These are phyloP conservation scores for Bolboschoenoplectus hybrid DNA, from an alignment of 202 grass and related monocot species.

Conservation along the genomic window DNA sequence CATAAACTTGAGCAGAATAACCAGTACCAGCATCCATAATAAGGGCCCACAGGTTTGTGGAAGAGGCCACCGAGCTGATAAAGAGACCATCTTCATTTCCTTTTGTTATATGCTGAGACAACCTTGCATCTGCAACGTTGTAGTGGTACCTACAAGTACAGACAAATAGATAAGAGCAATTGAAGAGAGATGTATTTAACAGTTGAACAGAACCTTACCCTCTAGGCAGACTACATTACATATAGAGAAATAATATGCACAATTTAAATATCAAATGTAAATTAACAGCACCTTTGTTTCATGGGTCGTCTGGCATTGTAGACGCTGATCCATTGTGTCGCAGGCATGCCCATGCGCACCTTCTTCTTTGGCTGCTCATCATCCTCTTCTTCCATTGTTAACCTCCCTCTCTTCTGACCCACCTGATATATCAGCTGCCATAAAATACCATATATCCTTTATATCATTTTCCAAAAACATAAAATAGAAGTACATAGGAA, in stretches of 20 bases:
- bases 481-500: constrained; percentile 16
- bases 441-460: neutral
- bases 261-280: constrained; percentile 40
- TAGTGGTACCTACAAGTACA: constrained; percentile 80
- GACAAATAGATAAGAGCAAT: neutral
- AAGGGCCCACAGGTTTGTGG: constrained; percentile 84
- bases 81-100: constrained; percentile 98
- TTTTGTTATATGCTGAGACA: constrained; percentile 83
- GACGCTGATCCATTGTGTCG: constrained; percentile 91
- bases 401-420: constrained; percentile 87
- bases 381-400: constrained; percentile 68
- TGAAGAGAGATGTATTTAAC: neutral
- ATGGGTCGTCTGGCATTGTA: constrained; percentile 90
- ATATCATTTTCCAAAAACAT: constrained; percentile 36
- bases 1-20: constrained; percentile 79
- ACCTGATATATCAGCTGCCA: constrained; percentile 84
- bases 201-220: neutral
- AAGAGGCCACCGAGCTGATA: constrained; percentile 88
- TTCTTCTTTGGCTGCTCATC: constrained; percentile 98
- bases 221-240: neutral
- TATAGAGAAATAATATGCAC: neutral
- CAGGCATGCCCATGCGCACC: constrained; percentile 90
- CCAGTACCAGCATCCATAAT: constrained; percentile 98
- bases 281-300: constrained; percentile 77
- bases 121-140: constrained; percentile 89